Base-by-base conservation (phyloP, 129 eudicot genomes). In the Helichrysum umbraculigerum region DNA sequence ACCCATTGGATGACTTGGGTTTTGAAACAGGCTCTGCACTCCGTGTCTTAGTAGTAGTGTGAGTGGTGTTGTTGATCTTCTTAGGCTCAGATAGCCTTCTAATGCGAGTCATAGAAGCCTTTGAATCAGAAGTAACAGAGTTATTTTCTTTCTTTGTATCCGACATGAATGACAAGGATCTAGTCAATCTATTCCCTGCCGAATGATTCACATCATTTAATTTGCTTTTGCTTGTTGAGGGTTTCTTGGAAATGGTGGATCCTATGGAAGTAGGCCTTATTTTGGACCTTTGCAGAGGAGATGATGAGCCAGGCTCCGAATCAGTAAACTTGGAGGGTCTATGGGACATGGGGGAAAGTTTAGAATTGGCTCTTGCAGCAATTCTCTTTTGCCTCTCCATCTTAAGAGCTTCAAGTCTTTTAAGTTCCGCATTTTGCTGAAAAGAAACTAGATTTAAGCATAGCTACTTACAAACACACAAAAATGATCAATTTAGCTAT, bases 41-140 rank as follows among this genome's bases (percentile, higher is more conserved):
- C 47, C 78, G 81, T 28, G 81, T 70, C 74, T 85, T 86, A 76
- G 79, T 68, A 35, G 42, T 61, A 41, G 60, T 21, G 15, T 21
- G 60, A 75, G 33, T 20, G 16, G 3, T 12, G 34, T 68, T 82
- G 83, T 54, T 78, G 73, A 77, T 70, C 77, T 79, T 72, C 88
- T 84, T 93, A 51, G 98, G 97, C 76, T 93, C 96, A 12, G 98
- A 93, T 79, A 93, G 83, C 83, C 98, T 90, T 86, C 93, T 93
- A 56, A 88, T 87, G 42, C 86, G 86, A 47, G 92, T 83, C 80
- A 83, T 71, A 66, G 96, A 81, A 56, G 89, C 90, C 84, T 93
- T 88, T 72, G 90, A 77, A 78, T 92, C 98, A 79, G 90, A 86
- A 17, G 87, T 80, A 63, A 73, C 73, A 47, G 81, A 77, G 63